phyloP scores from a whole-genome alignment of 2,329 filamentous ascomycete genomes.

The Colletotrichum theobromicola region DNA sequence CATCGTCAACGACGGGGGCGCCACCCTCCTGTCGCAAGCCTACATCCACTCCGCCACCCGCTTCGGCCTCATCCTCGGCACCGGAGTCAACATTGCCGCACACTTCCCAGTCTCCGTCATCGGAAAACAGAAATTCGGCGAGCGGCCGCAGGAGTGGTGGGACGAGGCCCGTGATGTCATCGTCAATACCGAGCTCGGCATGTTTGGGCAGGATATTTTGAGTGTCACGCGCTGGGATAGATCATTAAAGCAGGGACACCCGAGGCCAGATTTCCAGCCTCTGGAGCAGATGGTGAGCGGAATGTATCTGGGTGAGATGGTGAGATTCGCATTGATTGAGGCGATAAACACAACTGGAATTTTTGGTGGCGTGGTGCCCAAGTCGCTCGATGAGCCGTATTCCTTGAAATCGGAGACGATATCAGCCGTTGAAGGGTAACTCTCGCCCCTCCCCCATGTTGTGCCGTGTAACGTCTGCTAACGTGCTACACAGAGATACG shows the following conservation, averaged over 20 bases:
- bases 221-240: slow-evolving; percentile 68
- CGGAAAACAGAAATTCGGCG: slow-evolving; percentile 60
- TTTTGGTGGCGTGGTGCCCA: slow-evolving; percentile 61
- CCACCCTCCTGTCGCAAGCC: slow-evolving; percentile 69
- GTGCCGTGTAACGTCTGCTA: not conserved
- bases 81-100: slow-evolving; percentile 69
- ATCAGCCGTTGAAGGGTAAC: slow-evolving; percentile 61
- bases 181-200: slow-evolving; percentile 71
- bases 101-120: slow-evolving; percentile 66
- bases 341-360: slow-evolving; percentile 60
- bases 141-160: slow-evolving; percentile 61
- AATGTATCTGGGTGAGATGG: slow-evolving; percentile 71
- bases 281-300: slow-evolving; percentile 68
- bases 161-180: slow-evolving; percentile 65
- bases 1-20: slow-evolving; percentile 71
- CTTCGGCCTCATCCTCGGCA: slow-evolving; percentile 70
- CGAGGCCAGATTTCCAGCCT: slow-evolving; percentile 65
- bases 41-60: slow-evolving; percentile 64
- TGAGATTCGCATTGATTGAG: slow-evolving; percentile 62
- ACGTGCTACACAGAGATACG: slow-evolving; percentile 43
- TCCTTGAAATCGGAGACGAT: slow-evolving; percentile 66
- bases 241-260: slow-evolving; percentile 55
- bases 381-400: slow-evolving; percentile 57
- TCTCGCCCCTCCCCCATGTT: not conserved
- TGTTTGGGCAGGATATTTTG: slow-evolving; percentile 66